Evolutionary conservation across 108 stramenopile genomes (phyloP).

Genomic region (Stephanodiscus minutulus): DNA sequence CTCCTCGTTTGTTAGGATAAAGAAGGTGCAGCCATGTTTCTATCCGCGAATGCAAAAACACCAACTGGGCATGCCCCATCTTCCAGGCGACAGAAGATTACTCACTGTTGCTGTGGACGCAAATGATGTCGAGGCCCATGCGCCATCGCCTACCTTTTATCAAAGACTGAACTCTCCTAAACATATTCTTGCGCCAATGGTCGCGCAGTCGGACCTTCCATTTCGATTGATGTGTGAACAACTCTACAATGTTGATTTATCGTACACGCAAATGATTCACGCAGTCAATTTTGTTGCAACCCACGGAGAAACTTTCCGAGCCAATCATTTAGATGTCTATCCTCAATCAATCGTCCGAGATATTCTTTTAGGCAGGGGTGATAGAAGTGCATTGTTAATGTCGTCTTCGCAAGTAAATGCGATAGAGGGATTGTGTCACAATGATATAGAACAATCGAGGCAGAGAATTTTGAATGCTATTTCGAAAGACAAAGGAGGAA

Average conservation of each 20-base stretch:
- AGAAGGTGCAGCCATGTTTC: conserved; percentile 3
- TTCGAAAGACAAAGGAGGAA: conserved; percentile 1
- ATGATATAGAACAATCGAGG: conserved; percentile 30
- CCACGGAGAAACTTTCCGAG: conserved; percentile 56
- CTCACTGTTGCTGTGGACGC: background rate
- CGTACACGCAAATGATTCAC: conserved; percentile 97
- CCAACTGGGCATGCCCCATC: background rate
- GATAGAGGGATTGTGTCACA: conserved; percentile 17
- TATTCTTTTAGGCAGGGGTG: conserved; percentile 28
- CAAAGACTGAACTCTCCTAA: conserved; percentile 49
- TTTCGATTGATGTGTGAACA: conserved; percentile 87
- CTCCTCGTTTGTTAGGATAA: background rate
- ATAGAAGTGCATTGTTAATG: conserved; percentile 5
- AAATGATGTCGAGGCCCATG: background rate
- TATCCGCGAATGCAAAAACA: background rate
- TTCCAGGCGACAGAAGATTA: background rate
- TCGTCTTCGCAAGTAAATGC: conserved; percentile 29
- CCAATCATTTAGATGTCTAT: conserved; percentile 74
- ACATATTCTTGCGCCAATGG: conserved; percentile 77
- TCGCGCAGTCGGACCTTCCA: conserved; percentile 81
- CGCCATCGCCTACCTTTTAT: conserved; percentile 24
- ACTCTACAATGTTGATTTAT: conserved; percentile 82
- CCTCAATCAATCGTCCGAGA: conserved; percentile 38
- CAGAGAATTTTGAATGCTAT: conserved; percentile 26
- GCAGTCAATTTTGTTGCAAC: conserved; percentile 61